These are phyloP conservation scores for Neospermospora avenae DNA, from an alignment of 2,329 filamentous ascomycete genomes.

Conservation along the genomic window DNA sequence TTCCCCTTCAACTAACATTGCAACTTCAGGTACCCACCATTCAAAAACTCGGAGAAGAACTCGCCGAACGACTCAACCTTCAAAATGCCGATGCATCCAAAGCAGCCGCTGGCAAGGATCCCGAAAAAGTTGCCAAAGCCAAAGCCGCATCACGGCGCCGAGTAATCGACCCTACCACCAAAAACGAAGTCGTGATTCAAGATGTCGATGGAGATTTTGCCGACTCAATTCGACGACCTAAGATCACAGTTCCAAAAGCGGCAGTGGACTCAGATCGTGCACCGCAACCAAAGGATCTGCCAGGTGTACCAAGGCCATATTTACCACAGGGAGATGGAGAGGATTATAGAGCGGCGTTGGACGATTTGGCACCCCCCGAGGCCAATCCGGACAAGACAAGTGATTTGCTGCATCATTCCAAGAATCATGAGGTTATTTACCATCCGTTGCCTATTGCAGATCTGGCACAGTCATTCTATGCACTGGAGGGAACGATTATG, in stretches of 20 bases:
- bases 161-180: slow-evolving; percentile 23
- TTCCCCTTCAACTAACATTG: too few species aligned
- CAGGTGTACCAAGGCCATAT: slow-evolving; percentile 4
- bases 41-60: slow-evolving; percentile 23
- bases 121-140: slow-evolving; percentile 21
- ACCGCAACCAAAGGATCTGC: slow-evolving; percentile 8
- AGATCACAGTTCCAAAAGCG: slow-evolving; percentile 22
- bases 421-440: slow-evolving; percentile 22
- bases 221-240: slow-evolving; percentile 19
- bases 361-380: slow-evolving; percentile 24
- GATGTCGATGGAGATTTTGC: slow-evolving; percentile 25
- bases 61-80: slow-evolving; percentile 21
- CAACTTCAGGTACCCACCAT: slow-evolving; percentile 22
- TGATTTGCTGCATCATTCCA: slow-evolving; percentile 23
- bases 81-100: slow-evolving; percentile 24
- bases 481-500: slow-evolving; percentile 17
- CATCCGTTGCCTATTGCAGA: slow-evolving; percentile 24
- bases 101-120: slow-evolving; percentile 20
- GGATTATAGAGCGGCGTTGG: slow-evolving; percentile 16
- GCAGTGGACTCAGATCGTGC: slow-evolving; percentile 7
- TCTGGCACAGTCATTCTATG: slow-evolving; percentile 18
- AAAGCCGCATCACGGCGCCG: slow-evolving; percentile 22
- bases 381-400: slow-evolving; percentile 22
- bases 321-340: slow-evolving; percentile 19
- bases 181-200: slow-evolving; percentile 24